phyloP scores from a whole-genome alignment of 2,329 filamentous ascomycete genomes.

The Xylaria sp. region DNA sequence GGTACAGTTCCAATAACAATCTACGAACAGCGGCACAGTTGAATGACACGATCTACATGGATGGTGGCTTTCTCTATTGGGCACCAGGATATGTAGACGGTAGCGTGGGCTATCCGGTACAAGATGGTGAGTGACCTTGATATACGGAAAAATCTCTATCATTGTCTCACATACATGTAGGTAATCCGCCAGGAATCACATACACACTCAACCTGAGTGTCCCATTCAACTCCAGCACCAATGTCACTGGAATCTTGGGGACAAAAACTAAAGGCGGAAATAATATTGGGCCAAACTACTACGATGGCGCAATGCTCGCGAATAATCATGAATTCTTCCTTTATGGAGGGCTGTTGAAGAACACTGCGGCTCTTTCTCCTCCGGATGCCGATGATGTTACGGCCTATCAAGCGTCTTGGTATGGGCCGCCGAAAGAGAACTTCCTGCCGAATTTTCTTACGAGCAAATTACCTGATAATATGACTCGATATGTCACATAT shows the following conservation, averaged over 20 bases:
- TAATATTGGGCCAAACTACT: slow-evolving; percentile 65
- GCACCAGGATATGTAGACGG: slow-evolving; percentile 61
- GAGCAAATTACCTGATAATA: slow-evolving; percentile 53
- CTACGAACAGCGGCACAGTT: slow-evolving; percentile 51
- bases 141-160: background rate
- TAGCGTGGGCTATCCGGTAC: slow-evolving; percentile 40
- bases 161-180: slow-evolving; percentile 51
- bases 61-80: slow-evolving; percentile 71
- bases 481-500: slow-evolving; percentile 72
- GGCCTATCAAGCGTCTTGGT: slow-evolving; percentile 64
- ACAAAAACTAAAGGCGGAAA: slow-evolving; percentile 62
- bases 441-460: slow-evolving; percentile 59
- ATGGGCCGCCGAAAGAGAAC: slow-evolving; percentile 57
- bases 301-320: slow-evolving; percentile 72
- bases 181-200: slow-evolving; percentile 63
- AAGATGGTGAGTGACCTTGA: slow-evolving; percentile 57
- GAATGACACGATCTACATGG: slow-evolving; percentile 72
- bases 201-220: slow-evolving; percentile 68
- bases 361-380: slow-evolving; percentile 51
- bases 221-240: slow-evolving; percentile 64
- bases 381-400: slow-evolving; percentile 59
- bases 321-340: slow-evolving; percentile 72
- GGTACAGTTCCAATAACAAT: slow-evolving; percentile 42
- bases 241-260: slow-evolving; percentile 64
- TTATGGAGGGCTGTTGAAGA: slow-evolving; percentile 67